Evolutionary conservation across 805 yeast genomes (phyloP).

Genomic region (Candida tallmaniae): DNA sequence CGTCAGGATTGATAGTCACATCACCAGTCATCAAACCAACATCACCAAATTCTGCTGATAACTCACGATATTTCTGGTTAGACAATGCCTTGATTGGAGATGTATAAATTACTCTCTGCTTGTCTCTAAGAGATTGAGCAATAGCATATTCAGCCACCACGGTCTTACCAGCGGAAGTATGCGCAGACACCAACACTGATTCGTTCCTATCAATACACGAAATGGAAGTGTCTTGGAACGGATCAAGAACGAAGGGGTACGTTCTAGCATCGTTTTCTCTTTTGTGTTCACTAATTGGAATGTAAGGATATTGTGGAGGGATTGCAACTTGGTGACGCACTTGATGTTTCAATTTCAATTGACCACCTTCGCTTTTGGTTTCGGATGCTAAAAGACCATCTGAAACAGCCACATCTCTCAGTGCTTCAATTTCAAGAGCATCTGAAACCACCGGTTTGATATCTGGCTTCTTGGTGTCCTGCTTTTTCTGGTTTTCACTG

Average conservation of each 20-base stretch:
- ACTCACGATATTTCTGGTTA: constrained; percentile 90
- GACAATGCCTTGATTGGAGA: constrained; percentile 94
- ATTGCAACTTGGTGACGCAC: constrained; percentile 97
- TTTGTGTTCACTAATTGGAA: constrained; percentile 84
- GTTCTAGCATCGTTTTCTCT: constrained; percentile 75
- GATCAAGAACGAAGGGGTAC: constrained; percentile 91
- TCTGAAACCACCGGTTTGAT: constrained; percentile 79
- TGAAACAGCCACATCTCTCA: constrained; percentile 82
- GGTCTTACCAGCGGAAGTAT: constrained; percentile 95
- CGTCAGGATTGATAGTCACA: constrained; percentile 96
- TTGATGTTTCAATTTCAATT: constrained; percentile 78
- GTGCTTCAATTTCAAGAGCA: constrained; percentile 82
- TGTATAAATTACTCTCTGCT: constrained; percentile 91
- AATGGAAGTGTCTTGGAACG: constrained; percentile 95
- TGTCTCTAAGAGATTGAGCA: constrained; percentile 87
- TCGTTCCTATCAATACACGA: constrained; percentile 94
- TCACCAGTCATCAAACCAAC: constrained; percentile 99
- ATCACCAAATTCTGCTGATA: constrained; percentile 89
- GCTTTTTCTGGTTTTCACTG: constrained; percentile 4
- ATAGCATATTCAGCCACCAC: constrained; percentile 97
- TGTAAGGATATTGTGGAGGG: constrained; percentile 86
- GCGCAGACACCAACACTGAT: constrained; percentile 95
- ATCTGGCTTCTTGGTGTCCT: constrained; percentile 28
- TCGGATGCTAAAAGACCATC: constrained; percentile 49
- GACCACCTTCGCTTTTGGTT: constrained; percentile 20